Conservation (phyloP, 2,329 filamentous ascomycete genomes). For the Claviceps sp. region DNA sequence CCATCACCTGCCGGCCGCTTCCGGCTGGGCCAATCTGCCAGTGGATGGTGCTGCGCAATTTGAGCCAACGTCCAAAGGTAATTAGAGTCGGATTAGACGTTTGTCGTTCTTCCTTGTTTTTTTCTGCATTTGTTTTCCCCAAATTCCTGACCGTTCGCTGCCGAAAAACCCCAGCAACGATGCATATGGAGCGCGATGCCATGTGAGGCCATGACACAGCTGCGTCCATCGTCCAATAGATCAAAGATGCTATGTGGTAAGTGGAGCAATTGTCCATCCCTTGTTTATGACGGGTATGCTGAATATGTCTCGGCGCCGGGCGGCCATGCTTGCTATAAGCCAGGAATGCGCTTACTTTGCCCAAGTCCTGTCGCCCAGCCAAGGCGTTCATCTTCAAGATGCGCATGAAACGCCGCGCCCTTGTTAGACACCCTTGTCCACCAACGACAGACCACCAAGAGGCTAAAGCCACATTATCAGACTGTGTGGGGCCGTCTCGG, state of each 20-base stretch:
- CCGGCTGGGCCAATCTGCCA: neutral
- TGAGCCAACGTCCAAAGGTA: neutral
- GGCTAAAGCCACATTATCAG: neutral
- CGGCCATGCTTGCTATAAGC: conserved; percentile 4
- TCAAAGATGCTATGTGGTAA: neutral
- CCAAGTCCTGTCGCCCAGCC: neutral
- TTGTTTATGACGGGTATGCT: conserved; percentile 1
- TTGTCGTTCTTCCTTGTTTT: neutral
- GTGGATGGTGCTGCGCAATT: neutral
- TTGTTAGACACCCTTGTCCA: neutral
- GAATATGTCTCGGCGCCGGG: conserved; percentile 5
- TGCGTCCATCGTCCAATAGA: neutral
- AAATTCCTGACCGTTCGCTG: neutral
- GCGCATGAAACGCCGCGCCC: neutral
- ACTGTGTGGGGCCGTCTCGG: neutral
- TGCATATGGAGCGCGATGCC: neutral
- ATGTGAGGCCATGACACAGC: neutral
- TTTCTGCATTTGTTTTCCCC: neutral
- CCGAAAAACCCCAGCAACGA: neutral
- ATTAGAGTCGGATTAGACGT: neutral
- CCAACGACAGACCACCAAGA: neutral
- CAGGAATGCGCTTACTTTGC: neutral
- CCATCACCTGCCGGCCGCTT: neutral
- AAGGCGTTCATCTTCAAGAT: neutral
- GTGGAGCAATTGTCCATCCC: neutral